These are phyloP conservation scores for Pholiota molesta DNA, from an alignment of 768 basidiomycete species.

Conservation along the genomic window DNA sequence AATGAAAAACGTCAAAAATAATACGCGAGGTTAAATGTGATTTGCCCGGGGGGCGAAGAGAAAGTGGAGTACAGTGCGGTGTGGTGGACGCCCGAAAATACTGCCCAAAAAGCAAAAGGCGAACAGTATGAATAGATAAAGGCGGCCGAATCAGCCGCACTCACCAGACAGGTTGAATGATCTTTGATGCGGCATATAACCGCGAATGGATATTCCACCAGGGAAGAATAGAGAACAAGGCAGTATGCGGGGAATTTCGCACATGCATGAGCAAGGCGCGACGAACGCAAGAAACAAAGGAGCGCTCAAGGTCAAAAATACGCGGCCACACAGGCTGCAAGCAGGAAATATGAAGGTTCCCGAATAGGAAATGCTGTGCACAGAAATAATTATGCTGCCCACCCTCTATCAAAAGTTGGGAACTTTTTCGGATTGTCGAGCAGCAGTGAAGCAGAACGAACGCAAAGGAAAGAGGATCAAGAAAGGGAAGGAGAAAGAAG, in stretches of 20 bases:
- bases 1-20: slow-evolving; percentile 1
- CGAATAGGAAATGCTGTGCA: slow-evolving; percentile 10
- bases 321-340: neutral
- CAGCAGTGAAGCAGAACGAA: neutral
- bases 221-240: neutral
- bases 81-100: neutral
- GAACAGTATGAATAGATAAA: neutral
- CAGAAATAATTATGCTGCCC: slow-evolving; percentile 9
- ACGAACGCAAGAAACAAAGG: neutral
- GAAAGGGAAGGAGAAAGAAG: slow-evolving; percentile 12
- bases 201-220: neutral
- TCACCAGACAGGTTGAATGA: neutral
- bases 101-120: neutral
- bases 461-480: neutral
- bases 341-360: slow-evolving; percentile 12
- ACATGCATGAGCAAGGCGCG: neutral
- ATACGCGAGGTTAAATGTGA: neutral
- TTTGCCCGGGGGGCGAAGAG: neutral
- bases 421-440: neutral
- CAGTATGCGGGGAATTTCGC: neutral
- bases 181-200: neutral
- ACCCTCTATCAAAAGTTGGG: slow-evolving; percentile 10
- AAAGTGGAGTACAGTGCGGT: neutral
- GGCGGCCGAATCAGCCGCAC: neutral
- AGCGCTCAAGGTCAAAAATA: neutral